Percentiles rank a stretch among this genome's conserved stretches.
phyloP scores from a whole-genome alignment of 2,329 filamentous ascomycete species.

The Coniosporium tulheliwenetii region DNA sequence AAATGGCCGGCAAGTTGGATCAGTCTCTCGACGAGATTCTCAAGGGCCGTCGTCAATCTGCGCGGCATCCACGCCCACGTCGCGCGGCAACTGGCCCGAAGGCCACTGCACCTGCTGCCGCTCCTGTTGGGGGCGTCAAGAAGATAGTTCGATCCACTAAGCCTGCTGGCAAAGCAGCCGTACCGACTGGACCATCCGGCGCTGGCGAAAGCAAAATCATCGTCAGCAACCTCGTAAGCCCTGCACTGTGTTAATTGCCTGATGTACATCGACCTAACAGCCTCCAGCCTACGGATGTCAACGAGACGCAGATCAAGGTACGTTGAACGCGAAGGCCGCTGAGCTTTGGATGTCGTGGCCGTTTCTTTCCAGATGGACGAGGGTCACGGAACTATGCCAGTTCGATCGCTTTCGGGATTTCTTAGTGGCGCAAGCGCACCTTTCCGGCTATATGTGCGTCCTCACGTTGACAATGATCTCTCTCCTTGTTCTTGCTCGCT shows the following conservation, averaged over 20 bases:
- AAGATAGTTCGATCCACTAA: conserved; percentile 53
- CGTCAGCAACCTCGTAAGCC: conserved; percentile 90
- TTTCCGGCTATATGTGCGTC: too few relatives aligned
- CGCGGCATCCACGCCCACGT: conserved; percentile 17
- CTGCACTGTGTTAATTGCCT: conserved; percentile 2
- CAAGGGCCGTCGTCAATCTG: conserved; percentile 49
- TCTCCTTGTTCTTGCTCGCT: conserved; percentile 14
- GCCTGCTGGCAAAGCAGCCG: conserved; percentile 39
- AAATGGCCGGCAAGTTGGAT: conserved; percentile 89
- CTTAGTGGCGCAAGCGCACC: conserved; percentile 1
- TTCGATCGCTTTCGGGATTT: conserved; percentile 13
- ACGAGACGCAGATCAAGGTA: conserved; percentile 99
- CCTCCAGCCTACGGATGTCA: conserved; percentile 79
- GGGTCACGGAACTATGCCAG: conserved; percentile 2
- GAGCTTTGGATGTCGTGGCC: conserved; percentile 18
- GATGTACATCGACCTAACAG: conserved; percentile 29
- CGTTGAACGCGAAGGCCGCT: conserved; percentile 65
- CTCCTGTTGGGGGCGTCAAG: conserved; percentile 72
- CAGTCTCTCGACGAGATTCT: conserved; percentile 96
- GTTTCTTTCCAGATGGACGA: conserved; percentile 8
- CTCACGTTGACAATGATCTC: conserved; percentile 4
- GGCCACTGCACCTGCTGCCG: conserved; percentile 37
- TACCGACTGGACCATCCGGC: conserved; percentile 46
- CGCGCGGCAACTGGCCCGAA: conserved; percentile 27
- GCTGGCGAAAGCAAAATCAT: conserved; percentile 86